phyloP scores from a whole-genome alignment of 495 filamentous ascomycete genomes.

The Penicillium cinerascens region DNA sequence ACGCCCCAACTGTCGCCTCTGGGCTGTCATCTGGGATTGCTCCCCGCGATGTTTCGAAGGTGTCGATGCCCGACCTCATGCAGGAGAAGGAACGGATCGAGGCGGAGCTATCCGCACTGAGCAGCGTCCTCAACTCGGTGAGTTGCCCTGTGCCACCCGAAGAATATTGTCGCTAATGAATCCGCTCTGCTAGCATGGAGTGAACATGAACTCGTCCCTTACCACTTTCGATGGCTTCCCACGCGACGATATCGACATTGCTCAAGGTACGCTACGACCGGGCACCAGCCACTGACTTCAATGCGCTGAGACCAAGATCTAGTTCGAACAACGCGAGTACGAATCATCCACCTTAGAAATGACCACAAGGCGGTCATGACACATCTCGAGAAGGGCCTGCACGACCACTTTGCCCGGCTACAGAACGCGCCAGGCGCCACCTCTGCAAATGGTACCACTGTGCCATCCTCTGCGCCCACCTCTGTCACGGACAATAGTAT shows the following conservation, averaged over 20 bases:
- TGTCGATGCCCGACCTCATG: slow-evolving; percentile 62
- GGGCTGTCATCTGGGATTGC: slow-evolving; percentile 59
- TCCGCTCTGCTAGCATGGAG: slow-evolving; percentile 64
- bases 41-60: slow-evolving; percentile 55
- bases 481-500: slow-evolving; percentile 5
- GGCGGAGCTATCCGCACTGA: slow-evolving; percentile 76
- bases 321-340: slow-evolving; percentile 88
- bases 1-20: slow-evolving; percentile 71
- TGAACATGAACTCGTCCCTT: slow-evolving; percentile 86
- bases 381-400: slow-evolving; percentile 74
- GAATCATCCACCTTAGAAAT: slow-evolving; percentile 85
- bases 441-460: slow-evolving; percentile 32
- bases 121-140: slow-evolving; percentile 85
- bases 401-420: slow-evolving; percentile 60
- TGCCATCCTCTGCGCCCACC: slow-evolving; percentile 16
- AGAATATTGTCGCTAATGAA: slow-evolving; percentile 3
- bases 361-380: slow-evolving; percentile 90
- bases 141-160: slow-evolving; percentile 21
- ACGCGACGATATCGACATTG: slow-evolving; percentile 88
- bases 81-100: slow-evolving; percentile 78
- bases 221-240: slow-evolving; percentile 93
- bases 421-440: slow-evolving; percentile 28
- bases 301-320: slow-evolving; percentile 14
- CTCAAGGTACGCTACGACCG: slow-evolving; percentile 65
- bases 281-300: neutral